Evolutionary conservation across 495 filamentous ascomycete species (phyloP).

Genomic region (Aspergillus haitiensis): DNA sequence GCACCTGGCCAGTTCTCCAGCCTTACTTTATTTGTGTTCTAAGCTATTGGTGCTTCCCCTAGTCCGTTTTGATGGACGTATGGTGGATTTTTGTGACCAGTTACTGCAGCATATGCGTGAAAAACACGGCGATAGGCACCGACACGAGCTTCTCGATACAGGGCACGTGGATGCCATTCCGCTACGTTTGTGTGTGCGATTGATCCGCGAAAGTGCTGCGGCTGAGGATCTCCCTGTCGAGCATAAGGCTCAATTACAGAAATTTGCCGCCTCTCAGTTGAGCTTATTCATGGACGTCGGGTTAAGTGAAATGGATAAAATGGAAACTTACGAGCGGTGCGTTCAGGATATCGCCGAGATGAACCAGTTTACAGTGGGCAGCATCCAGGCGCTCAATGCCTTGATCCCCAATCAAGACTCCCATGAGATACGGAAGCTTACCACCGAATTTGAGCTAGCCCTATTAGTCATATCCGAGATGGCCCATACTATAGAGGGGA

Average conservation of each 20-base stretch:
- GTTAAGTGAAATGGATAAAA: conserved; percentile 48
- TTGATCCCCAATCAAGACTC: conserved; percentile 50
- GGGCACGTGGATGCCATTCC: conserved; percentile 39
- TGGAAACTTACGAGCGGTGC: conserved; percentile 56
- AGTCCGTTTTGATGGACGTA: conserved; percentile 54
- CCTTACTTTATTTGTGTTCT: conserved; percentile 67
- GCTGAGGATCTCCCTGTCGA: conserved; percentile 39
- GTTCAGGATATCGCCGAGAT: conserved; percentile 58
- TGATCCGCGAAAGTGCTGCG: conserved; percentile 64
- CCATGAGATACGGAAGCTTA: conserved; percentile 52
- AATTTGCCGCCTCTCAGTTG: conserved; percentile 60
- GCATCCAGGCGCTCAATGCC: conserved; percentile 66
- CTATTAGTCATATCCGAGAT: conserved; percentile 53
- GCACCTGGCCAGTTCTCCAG: conserved; percentile 45
- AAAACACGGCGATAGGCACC: conserved; percentile 28
- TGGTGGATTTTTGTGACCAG: conserved; percentile 48
- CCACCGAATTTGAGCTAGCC: conserved; percentile 54
- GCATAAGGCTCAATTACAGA: conserved; percentile 47
- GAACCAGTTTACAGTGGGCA: conserved; percentile 61
- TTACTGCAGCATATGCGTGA: conserved; percentile 42
- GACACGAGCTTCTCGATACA: conserved; percentile 20
- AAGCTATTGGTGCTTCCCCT: conserved; percentile 73
- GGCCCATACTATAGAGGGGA: conserved; percentile 44
- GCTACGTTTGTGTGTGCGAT: conserved; percentile 58
- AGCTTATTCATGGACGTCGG: conserved; percentile 52